phyloP scores from a whole-genome alignment of 140 eudicot genomes.

The Erigeron philadelphicus region DNA sequence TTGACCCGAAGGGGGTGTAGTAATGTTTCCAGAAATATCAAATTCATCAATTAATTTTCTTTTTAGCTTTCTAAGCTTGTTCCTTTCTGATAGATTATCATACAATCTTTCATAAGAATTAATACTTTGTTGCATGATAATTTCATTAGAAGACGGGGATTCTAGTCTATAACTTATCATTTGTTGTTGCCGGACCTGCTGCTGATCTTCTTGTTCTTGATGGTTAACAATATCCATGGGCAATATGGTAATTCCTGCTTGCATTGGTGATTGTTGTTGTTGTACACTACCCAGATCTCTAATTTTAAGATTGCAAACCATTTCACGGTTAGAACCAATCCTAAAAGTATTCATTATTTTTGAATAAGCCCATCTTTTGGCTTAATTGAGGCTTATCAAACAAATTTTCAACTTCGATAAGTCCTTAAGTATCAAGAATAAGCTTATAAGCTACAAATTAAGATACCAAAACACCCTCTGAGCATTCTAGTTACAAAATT shows the following conservation, averaged over 20 bases:
- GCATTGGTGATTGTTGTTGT: slow-evolving; percentile 24
- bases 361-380: too few relatives aligned
- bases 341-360: slow-evolving; percentile 28
- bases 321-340: slow-evolving; percentile 41
- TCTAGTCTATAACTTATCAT: slow-evolving; percentile 35
- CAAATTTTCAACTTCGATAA: too few relatives aligned
- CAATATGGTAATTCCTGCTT: slow-evolving; percentile 33
- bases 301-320: slow-evolving; percentile 32
- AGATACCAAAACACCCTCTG: too few relatives aligned
- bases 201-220: slow-evolving; percentile 13
- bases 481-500: too few relatives aligned
- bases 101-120: slow-evolving; percentile 36
- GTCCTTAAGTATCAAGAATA: too few relatives aligned
- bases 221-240: slow-evolving; percentile 26
- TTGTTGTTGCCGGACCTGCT: slow-evolving; percentile 8
- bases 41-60: slow-evolving; percentile 47
- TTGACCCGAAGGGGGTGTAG: slow-evolving; percentile 31
- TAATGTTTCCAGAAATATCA: slow-evolving; percentile 32
- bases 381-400: too few relatives aligned
- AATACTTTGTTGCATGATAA: slow-evolving; percentile 46
- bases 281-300: slow-evolving; percentile 37
- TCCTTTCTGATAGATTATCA: slow-evolving; percentile 38
- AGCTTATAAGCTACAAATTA: too few relatives aligned
- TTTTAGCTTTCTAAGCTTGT: slow-evolving; percentile 51
- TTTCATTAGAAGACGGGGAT: slow-evolving; percentile 32